Evolutionary conservation across 306 rosid genomes (phyloP), one percentile per base, ranked within the genome.

Genomic region (Quercus robur): DNA sequence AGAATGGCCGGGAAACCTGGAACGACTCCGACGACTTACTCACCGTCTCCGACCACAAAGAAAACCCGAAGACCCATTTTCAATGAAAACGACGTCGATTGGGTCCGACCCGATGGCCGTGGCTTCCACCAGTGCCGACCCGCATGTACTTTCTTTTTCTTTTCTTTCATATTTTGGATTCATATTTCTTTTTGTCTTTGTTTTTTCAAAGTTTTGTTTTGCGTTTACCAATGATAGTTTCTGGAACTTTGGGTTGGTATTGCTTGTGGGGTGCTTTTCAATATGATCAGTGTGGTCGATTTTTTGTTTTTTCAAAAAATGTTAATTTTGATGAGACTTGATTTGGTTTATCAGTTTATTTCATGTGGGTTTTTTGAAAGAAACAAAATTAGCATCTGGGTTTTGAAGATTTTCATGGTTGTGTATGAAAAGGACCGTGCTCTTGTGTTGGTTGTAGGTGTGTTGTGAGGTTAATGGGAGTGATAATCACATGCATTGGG

Each of bases 61-160:
- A 89, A 87, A 56, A 77, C 79, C 49, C 86, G 85, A 73, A 28
- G 83, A 7, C 76, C 84, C 51, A 46, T 89, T 44, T 81, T 90
- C 71, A 75, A 81, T 31, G 81, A 80, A 56, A 82, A 74, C 75
- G 89, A 81, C 63, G 75, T 76, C 58, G 89, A 93, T 63, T 90
- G 94, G 99, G 87, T 84, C 81, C 98, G 98, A 51, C 91, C 98
- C 44, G 98, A 91, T 78, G 93, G 88, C 77, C 98, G 97, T 57
- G 88, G 82, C 38, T 91, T 95, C 81, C 96, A 90, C 73, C 97
- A 93, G 82, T 93, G 99, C 82, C 90, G 99, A 58, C 98, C 97
- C 62, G 96, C 98, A 6, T 90, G 99, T 95, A 89, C 7, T 28
- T 25, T 61, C 6, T 28, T 18, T 18, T 35, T 56, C 57, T 41